phyloP scores from a whole-genome alignment of 805 yeast genomes.

The Myxozyma mucilagina region DNA sequence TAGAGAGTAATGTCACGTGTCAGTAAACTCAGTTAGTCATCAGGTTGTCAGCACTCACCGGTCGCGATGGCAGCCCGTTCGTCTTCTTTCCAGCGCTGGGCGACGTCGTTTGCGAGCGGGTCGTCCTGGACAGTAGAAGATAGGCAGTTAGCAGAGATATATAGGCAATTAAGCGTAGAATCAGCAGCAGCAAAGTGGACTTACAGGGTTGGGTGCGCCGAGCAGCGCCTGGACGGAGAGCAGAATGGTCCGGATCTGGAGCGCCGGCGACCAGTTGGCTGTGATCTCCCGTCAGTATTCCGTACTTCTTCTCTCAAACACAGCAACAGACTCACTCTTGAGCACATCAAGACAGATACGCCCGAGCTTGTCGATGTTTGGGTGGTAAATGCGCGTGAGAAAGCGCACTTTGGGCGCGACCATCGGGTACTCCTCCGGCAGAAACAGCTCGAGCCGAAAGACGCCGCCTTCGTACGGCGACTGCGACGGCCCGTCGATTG shows the following conservation, averaged over 20 bases:
- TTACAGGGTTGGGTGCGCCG: constrained; percentile 86
- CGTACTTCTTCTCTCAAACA: not conserved
- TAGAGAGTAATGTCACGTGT: not conserved
- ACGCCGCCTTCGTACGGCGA: constrained; percentile 86
- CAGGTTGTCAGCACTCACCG: constrained; percentile 47
- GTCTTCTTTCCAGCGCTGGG: constrained; percentile 91
- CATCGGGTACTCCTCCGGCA: constrained; percentile 95
- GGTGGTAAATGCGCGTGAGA: constrained; percentile 91
- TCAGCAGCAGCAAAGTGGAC: not conserved
- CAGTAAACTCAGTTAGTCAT: not conserved
- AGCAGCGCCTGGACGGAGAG: constrained; percentile 89
- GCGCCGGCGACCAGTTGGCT: constrained; percentile 96
- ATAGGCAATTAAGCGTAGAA: not conserved
- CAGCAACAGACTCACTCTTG: constrained; percentile 49
- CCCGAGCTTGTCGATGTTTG: constrained; percentile 92
- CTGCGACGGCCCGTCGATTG: constrained; percentile 85
- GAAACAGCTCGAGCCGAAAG: constrained; percentile 78
- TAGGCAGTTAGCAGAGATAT: not conserved
- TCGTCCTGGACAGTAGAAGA: constrained; percentile 55
- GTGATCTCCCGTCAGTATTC: not conserved
- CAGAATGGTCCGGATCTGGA: constrained; percentile 89
- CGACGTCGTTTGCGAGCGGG: constrained; percentile 96
- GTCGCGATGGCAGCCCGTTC: constrained; percentile 76
- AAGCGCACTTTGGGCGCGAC: constrained; percentile 91
- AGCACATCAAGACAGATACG: constrained; percentile 93